Evolutionary conservation across 495 filamentous ascomycete genomes (phyloP).

Genomic region (Daldinia vernicosa): DNA sequence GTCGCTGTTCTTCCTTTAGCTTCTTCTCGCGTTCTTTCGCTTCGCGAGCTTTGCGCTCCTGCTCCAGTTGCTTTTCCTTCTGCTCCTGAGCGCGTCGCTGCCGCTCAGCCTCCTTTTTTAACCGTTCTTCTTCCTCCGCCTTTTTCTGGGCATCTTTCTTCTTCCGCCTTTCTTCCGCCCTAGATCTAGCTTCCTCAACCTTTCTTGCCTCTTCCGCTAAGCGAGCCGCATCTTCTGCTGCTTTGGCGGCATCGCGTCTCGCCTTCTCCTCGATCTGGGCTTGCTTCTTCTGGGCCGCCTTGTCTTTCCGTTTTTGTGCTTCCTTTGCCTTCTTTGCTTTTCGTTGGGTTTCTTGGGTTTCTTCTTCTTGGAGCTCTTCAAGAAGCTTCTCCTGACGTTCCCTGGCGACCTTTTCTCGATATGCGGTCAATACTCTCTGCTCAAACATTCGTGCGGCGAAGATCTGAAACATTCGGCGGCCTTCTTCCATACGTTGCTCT

Average conservation of each 20-base stretch:
- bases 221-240: slow-evolving; percentile 83
- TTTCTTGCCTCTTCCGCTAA: slow-evolving; percentile 81
- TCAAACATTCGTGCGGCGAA: slow-evolving; percentile 99
- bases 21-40: slow-evolving; percentile 71
- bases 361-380: slow-evolving; percentile 89
- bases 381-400: slow-evolving; percentile 92
- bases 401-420: slow-evolving; percentile 92
- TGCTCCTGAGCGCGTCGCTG: slow-evolving; percentile 81
- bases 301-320: slow-evolving; percentile 91
- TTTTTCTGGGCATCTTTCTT: slow-evolving; percentile 93
- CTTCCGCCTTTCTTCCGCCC: slow-evolving; percentile 88
- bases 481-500: slow-evolving; percentile 98
- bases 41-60: slow-evolving; percentile 80
- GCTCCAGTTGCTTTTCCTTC: slow-evolving; percentile 82
- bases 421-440: slow-evolving; percentile 94
- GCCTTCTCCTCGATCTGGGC: slow-evolving; percentile 90
- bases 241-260: slow-evolving; percentile 84
- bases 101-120: slow-evolving; percentile 80
- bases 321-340: slow-evolving; percentile 94
- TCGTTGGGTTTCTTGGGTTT: slow-evolving; percentile 73
- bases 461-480: slow-evolving; percentile 98
- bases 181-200: slow-evolving; percentile 77
- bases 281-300: slow-evolving; percentile 82
- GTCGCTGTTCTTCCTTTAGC: slow-evolving; percentile 65
- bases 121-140: slow-evolving; percentile 85